Evolutionary conservation across 495 filamentous ascomycete genomes (phyloP), one percentile per base, ranked within the genome.

Genomic region (Antarctomyces pellizariae): DNA sequence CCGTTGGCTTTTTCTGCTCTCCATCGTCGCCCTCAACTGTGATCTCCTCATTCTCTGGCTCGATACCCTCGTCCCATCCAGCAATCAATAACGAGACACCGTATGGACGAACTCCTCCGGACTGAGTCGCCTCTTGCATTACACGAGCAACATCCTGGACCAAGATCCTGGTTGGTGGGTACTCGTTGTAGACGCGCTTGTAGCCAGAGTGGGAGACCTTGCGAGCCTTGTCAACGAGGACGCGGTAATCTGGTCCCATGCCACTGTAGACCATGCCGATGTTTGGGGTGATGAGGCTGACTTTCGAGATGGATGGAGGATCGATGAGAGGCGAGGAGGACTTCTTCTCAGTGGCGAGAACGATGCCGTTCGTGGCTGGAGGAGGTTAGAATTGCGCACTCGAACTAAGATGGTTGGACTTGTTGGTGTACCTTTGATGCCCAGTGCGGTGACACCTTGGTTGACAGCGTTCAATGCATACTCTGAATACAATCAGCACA

Each of bases 101-200:
- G 46, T 93, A 99, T n/a, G 86, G 86, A 23, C 86, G 67, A 30
- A 99, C 84, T 64, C 86, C 86, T 48, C 83, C 86, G 29, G 75
- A 84, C 53, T 99, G 86, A 22, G 86, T 99, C 15, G 86, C 86
- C 52, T 99, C 86, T 48, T 99, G 89, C 72, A 99, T 91, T 31
- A 92, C 82, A 37, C 79, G 67, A 23, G 86, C 86, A 28, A 99
- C 84, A 43, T 99, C 89, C 53, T 99, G 86, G 31, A 99, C 86
- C 48, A 99, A 59, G 64, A 99, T 99, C 35, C 86, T 67, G 15
- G 89, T 99, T 6, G 86, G 86, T 8, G 86, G 86, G 63, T 99
- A 99, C 59, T 99, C 86, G 54, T 99, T 99, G 61, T 99, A 99
- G 51, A 99, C 76, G 49, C 86, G 80, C 64, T 99, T 99, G 68